Base-by-base conservation (phyloP, 495 filamentous ascomycete genomes). In the Xylaria castorea region DNA sequence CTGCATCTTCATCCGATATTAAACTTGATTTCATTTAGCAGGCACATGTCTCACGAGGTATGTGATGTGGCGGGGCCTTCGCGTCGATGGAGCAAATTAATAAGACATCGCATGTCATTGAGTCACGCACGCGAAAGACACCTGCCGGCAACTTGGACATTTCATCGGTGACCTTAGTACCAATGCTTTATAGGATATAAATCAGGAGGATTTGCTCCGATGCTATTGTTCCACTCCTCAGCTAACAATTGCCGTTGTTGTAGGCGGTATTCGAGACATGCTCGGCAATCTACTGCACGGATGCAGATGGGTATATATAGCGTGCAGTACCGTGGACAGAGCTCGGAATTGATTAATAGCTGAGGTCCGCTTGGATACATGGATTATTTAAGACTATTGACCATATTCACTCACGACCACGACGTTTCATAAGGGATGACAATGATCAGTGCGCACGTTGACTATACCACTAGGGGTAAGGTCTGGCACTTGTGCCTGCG, bases 341-440 rank as follows among this genome's bases (percentile, higher is more conserved):
- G n/a, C 20, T 40, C 6, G 8, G 11, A 63, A 44, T 64, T 64
- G 38, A 64, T 64, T 64, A 64, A 64, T 64, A 64, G 38, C 61
- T 20, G 8, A 61, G 73, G 65, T 74, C 72, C 71, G 75, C 73
- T 60, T 53, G 74, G 71, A 73, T 73, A 53, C 71, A 70, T 63
- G 34, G 38, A 40, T 42, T 5, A n/a, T 61, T n/a, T 22, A 36
- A 61, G 57, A 38, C 30, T 36, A 36, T 0, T 22, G 16, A 11
- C 38, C 27, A 34, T 58, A 58, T 38, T 38, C 57, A n/a, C 57
- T 20, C 55, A 34, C 27, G 55, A 7, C 20, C 20, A 63, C 60
- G 60, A 63, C 38, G 60, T 63, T 42, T 64, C 38, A 66, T 48
- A 14, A 34, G 44, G 11, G 27, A 36, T 34, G 64, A 53, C 32